Evolutionary conservation across 75 land plant genomes (phyloP), one percentile per base, ranked within the genome.

Genomic region (Azolla pinnata): DNA sequence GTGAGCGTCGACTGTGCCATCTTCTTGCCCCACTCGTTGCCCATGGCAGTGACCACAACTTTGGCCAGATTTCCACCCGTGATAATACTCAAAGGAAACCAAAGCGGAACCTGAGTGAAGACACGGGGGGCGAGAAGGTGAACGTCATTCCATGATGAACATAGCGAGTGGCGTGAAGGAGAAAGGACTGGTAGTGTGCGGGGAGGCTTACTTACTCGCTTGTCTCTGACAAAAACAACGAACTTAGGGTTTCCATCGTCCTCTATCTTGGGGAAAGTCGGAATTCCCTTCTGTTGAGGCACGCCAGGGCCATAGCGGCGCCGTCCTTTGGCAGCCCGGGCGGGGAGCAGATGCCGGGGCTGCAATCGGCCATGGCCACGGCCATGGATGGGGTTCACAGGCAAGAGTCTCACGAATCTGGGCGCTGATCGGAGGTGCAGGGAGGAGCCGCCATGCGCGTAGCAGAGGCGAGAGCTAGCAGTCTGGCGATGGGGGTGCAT

Each of bases 41-140:
- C 83, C 72, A 85, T 93, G 25, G 89, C 98, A 8, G 83, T 96
- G 32, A 88, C 85, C 96, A 93, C 85, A 31, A 93, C 71, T 67
- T 93, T 93, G 30, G 98, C 96, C 28, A 96, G 82, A 10, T 87
- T 85, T 14, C 96, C 98, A 21, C 98, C 98, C 0, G 87, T 70
- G 31, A 93, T 66, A 17, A 93, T 23, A 61, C 75, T 93, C 27
- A 93, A 77, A 4, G 98, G 98, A 54, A 85, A 88, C 98, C 97
- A 92, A 10, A 87, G 62, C 57, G 84, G 80, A 44, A 88, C 89
- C 97, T 92, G 78, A 20, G 28, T 17, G 60, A 56, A 20, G 17
- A 63, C 2, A 45, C 18, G 14, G 12, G 18, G 54, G 14, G 54
- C 20, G 19, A 55, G 20, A 2, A 10, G 29, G 12, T 19, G 9